Evolutionary conservation across 2,329 filamentous ascomycete genomes (phyloP).

Genomic region (Alternaria angustiovoidea): DNA sequence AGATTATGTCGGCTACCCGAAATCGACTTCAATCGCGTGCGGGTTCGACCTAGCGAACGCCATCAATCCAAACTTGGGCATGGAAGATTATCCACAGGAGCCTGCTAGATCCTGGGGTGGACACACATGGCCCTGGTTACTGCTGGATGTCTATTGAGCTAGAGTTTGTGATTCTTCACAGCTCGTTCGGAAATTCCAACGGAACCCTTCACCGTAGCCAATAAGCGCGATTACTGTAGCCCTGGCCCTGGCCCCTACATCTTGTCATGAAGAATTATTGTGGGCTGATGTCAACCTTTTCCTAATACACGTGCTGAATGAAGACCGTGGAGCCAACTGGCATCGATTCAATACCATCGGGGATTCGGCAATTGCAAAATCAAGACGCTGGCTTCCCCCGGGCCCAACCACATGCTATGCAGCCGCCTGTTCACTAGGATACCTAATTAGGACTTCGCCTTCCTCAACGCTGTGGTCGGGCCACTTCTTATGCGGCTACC

Average conservation of each 20-base stretch:
- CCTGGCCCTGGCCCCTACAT: constrained; percentile 1
- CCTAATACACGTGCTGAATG: not conserved
- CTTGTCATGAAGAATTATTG: constrained; percentile 6
- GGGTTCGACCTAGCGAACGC: constrained; percentile 17
- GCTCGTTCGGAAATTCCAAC: constrained; percentile 5
- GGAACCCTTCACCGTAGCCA: constrained; percentile 11
- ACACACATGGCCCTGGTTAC: constrained; percentile 2
- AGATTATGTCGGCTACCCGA: not conserved
- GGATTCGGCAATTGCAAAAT: not conserved
- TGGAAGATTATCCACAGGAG: constrained; percentile 1
- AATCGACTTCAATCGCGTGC: constrained; percentile 17
- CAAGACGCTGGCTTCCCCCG: not conserved
- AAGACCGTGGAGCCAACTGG: not conserved
- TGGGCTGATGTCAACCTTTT: constrained; percentile 7
- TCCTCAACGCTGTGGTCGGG: not conserved
- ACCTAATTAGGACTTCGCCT: not conserved
- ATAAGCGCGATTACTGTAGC: not conserved
- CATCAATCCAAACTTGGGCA: constrained; percentile 16
- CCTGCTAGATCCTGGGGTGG: constrained; percentile 3
- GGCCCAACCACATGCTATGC: not conserved
- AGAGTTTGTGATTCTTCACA: constrained; percentile 8
- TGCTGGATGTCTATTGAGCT: constrained; percentile 10
- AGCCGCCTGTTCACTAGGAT: not conserved
- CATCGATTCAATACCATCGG: not conserved
- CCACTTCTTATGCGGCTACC: not conserved